phyloP scores from a whole-genome alignment of 75 land plant species.

The Selaginella moellendorffii region DNA sequence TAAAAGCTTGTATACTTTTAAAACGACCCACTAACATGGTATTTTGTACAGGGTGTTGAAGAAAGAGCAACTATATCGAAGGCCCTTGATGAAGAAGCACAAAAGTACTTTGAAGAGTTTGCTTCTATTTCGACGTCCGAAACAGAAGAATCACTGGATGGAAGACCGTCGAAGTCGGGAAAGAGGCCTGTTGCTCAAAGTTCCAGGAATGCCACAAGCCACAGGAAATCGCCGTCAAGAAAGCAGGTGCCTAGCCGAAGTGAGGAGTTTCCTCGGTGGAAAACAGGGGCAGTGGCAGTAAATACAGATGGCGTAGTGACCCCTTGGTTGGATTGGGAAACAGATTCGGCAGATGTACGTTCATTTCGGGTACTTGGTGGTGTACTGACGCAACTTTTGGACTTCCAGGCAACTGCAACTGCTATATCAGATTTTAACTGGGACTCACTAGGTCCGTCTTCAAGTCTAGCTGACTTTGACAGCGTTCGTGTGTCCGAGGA shows the following conservation, averaged over 20 bases:
- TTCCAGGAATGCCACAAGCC: background rate
- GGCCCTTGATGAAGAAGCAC: background rate
- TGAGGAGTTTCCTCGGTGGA: background rate
- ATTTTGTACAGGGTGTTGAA: background rate
- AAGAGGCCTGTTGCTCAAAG: too few species aligned
- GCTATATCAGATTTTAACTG: background rate
- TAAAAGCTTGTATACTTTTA: background rate
- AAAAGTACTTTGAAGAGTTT: background rate
- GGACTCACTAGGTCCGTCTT: background rate
- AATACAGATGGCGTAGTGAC: background rate
- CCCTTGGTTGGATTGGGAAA: background rate
- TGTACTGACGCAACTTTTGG: background rate
- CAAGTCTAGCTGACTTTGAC: background rate
- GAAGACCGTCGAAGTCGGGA: too few species aligned
- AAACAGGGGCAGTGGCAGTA: background rate
- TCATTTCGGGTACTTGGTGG: background rate
- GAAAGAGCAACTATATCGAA: background rate
- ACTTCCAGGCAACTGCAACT: background rate
- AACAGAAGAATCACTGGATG: slow-evolving; percentile 34
- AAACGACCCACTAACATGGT: too few species aligned
- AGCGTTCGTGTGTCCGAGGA: background rate
- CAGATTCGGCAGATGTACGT: background rate
- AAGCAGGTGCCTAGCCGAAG: background rate
- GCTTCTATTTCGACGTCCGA: slow-evolving; percentile 28
- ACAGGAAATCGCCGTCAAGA: too few species aligned